phyloP scores from a whole-genome alignment of 768 basidiomycete genomes.

The Naganishia friedmannii region DNA sequence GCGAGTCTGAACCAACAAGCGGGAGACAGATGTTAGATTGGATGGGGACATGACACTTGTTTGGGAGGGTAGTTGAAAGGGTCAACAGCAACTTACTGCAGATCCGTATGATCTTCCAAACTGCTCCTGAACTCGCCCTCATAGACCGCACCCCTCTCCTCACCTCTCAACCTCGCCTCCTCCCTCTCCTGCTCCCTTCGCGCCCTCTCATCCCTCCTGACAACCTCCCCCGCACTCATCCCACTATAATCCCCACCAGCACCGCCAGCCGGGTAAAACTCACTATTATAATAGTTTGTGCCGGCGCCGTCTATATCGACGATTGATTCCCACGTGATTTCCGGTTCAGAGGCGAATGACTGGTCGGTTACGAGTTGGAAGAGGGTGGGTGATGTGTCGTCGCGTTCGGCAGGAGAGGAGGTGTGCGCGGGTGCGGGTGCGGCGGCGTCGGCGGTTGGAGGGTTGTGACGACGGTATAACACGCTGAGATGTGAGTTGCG shows the following conservation, averaged over 20 bases:
- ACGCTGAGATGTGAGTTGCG: conserved; percentile 86
- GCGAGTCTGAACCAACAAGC: conserved; percentile 61
- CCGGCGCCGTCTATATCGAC: conserved; percentile 80
- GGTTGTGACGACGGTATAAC: conserved; percentile 58
- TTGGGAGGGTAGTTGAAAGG: not conserved
- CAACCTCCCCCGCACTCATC: conserved; percentile 38
- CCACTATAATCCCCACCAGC: conserved; percentile 65
- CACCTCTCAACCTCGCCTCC: conserved; percentile 27
- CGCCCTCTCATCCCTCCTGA: conserved; percentile 53
- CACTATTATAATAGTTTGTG: conserved; percentile 72
- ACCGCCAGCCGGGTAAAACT: conserved; percentile 64
- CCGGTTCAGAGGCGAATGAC: conserved; percentile 70
- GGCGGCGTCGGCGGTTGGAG: no score
- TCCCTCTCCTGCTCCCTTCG: conserved; percentile 54
- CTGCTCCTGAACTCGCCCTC: conserved; percentile 34
- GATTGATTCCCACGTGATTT: conserved; percentile 84
- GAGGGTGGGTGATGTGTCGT: conserved; percentile 55
- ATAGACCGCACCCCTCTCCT: conserved; percentile 22
- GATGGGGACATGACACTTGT: not conserved
- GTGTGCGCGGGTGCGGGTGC: not conserved
- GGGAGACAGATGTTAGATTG: conserved; percentile 52
- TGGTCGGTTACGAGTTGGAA: conserved; percentile 84
- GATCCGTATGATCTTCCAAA: conserved; percentile 58
- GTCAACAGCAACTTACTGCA: not conserved
- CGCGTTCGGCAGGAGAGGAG: conserved; percentile 23